Percentiles rank a stretch among this genome's conserved stretches.
These are phyloP conservation scores for Cutaneotrichosporon sp. DNA, from an alignment of 1,284 basidiomycete species.

Conservation along the genomic window DNA sequence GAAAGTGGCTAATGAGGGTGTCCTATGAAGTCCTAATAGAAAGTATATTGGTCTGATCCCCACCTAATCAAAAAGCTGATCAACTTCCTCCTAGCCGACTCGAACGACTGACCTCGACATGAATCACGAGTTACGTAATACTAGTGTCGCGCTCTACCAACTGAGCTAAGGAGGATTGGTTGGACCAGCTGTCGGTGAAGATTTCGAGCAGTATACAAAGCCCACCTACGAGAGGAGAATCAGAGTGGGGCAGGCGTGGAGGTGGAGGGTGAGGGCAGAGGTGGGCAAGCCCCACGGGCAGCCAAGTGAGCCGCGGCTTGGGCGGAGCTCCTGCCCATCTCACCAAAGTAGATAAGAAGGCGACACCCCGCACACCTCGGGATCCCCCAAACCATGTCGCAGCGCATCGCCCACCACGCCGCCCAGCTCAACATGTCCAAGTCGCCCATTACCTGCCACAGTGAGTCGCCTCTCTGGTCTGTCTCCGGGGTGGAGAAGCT, in stretches of 20 bases:
- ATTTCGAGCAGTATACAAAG: too few species aligned
- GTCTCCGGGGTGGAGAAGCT: too few species aligned
- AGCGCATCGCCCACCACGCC: not conserved
- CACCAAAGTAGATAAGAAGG: not conserved
- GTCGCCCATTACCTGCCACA: constrained; percentile 87
- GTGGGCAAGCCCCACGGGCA: not conserved
- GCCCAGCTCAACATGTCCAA: constrained; percentile 41
- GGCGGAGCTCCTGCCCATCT: too few species aligned
- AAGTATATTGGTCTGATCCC: too few species aligned
- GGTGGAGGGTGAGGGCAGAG: not conserved
- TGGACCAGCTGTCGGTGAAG: too few species aligned
- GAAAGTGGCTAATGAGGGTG: too few species aligned
- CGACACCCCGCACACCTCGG: not conserved
- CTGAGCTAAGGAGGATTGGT: not conserved
- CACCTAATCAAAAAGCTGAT: not conserved
- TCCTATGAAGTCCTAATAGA: too few species aligned
- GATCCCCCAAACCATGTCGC: not conserved
- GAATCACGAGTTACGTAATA: not conserved
- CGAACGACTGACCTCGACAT: constrained; percentile 12
- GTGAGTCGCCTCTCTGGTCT: too few species aligned
- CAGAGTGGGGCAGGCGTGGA: not conserved
- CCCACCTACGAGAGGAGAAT: too few species aligned
- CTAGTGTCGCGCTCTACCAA: constrained; percentile 2
- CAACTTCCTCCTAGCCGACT: constrained; percentile 12
- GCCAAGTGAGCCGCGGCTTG: not conserved